A percentile compares a stretch with the other conserved stretches of the same genome.
These are phyloP conservation scores for Candida insectorum DNA, from an alignment of 805 yeast species.

Conservation along the genomic window DNA sequence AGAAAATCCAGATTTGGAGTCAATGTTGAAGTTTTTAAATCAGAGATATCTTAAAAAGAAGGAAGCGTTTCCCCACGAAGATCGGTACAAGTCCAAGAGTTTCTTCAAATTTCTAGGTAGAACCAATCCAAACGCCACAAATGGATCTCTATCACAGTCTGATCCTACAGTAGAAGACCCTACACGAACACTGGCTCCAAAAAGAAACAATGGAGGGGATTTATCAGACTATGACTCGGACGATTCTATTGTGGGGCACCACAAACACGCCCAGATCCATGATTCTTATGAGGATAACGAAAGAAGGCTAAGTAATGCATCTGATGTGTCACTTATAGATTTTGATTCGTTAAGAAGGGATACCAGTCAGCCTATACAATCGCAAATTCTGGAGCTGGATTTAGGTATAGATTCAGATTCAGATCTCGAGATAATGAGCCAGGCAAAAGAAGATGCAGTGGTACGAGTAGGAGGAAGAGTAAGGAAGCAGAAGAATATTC, in stretches of 20 bases:
- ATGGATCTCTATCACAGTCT: slow-evolving; percentile 4
- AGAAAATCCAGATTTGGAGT: slow-evolving; percentile 29
- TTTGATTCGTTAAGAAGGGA: not conserved
- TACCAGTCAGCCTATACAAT: not conserved
- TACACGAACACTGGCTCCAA: not conserved
- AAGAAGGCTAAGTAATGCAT: not conserved
- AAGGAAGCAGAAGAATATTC: slow-evolving; percentile 25
- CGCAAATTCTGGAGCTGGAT: no score
- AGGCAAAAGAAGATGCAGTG: slow-evolving; percentile 7
- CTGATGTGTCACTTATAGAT: slow-evolving; percentile 5
- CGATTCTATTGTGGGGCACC: slow-evolving; percentile 2
- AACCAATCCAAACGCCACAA: slow-evolving; percentile 5
- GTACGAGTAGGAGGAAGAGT: slow-evolving; percentile 24
- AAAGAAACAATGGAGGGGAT: not conserved
- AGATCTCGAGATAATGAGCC: not conserved
- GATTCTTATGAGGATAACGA: slow-evolving; percentile 6
- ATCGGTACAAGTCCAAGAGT: slow-evolving; percentile 33
- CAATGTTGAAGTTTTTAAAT: slow-evolving; percentile 33
- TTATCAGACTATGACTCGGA: slow-evolving; percentile 4
- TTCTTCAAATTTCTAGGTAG: slow-evolving; percentile 36
- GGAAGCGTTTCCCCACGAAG: slow-evolving; percentile 34
- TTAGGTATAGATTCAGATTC: not conserved
- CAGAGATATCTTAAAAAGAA: slow-evolving; percentile 29
- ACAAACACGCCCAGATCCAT: slow-evolving; percentile 2
- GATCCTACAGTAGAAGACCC: slow-evolving; percentile 5